Base-by-base conservation (phyloP, 108 stramenopile species). In the Cyclotella choctawhatcheeana region DNA sequence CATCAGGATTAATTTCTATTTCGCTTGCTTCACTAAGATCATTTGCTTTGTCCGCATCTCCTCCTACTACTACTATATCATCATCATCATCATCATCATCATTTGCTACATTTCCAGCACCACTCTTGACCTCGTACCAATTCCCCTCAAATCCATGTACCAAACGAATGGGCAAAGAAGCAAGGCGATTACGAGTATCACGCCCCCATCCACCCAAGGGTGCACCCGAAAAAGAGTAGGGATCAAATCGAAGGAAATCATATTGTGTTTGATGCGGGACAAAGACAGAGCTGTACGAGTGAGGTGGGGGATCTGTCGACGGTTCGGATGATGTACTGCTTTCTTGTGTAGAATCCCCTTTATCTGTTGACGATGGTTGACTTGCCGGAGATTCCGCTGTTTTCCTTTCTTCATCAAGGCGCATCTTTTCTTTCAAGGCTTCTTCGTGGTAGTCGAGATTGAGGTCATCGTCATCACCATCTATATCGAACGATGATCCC, bases 131-230 rank as follows among this genome's bases (percentile, higher is more conserved):
- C 3, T 62, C 32, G 22, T 54, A 40, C 40, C 48, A 44, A 7
- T 67, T 54, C 2, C 60, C 55, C 18, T 47, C 74, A 50, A 66
- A 52, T 56, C 73, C 64, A 44, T 64, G 25, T 65, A 88, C 73
- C 83, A 85, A 53, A 25, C 68, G 67, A 24, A 95, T 64, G 0
- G 94, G 92, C 43, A 95, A 54, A 0, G 69, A 48, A 2, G 90
- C 91, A 47, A 95, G 44, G 31, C 90, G 83, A 75, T 79, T 82
- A 7, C 84, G 71, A 10, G 94, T 87, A 20, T 88, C 90, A 16
- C 94, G 74, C 44, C 83, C 87, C 73, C 83, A 95, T 14, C 94
- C 94, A 10, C 94, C 94, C 48, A 87, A 73, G 0, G 94, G 94
- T 10, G 92, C 84, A 0, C 92, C 94, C 30, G 67, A 84, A 10